Evolutionary conservation across 345 rosid genomes (phyloP).

Genomic region (Aegle marmelos): DNA sequence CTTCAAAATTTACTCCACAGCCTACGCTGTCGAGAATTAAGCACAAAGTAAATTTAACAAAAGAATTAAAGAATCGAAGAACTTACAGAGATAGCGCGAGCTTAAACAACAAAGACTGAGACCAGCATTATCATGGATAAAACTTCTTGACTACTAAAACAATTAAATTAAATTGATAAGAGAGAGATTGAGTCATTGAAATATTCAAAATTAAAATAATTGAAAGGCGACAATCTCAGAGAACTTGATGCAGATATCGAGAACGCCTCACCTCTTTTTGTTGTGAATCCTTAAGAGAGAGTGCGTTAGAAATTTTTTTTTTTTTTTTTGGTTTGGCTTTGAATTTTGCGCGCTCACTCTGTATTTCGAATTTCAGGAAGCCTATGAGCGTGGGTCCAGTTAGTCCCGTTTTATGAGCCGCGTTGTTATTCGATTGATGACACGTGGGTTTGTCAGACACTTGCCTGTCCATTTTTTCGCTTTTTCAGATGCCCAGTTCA

Average conservation of each 20-base stretch:
- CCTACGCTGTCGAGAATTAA: slow-evolving; percentile 1
- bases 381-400: neutral
- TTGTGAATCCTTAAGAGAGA: neutral
- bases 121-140: neutral
- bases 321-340: slow-evolving; percentile 28
- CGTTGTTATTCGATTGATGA: neutral
- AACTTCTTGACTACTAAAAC: neutral
- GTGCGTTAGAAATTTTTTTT: neutral
- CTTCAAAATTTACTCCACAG: neutral
- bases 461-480: neutral
- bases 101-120: neutral
- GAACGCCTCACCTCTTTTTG: neutral
- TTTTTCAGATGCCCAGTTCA: neutral
- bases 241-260: slow-evolving; percentile 4
- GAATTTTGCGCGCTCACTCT: slow-evolving; percentile 52
- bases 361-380: slow-evolving; percentile 34
- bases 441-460: neutral
- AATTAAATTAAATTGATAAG: neutral
- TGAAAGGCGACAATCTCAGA: slow-evolving; percentile 19
- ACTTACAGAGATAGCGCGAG: slow-evolving; percentile 4
- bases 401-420: no score
- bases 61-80: neutral
- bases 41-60: neutral
- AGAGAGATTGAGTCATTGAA: neutral
- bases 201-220: neutral